These are phyloP conservation scores for Cymbopogon flexuosus DNA, from an alignment of 202 grass and related monocot species.

Conservation along the genomic window DNA sequence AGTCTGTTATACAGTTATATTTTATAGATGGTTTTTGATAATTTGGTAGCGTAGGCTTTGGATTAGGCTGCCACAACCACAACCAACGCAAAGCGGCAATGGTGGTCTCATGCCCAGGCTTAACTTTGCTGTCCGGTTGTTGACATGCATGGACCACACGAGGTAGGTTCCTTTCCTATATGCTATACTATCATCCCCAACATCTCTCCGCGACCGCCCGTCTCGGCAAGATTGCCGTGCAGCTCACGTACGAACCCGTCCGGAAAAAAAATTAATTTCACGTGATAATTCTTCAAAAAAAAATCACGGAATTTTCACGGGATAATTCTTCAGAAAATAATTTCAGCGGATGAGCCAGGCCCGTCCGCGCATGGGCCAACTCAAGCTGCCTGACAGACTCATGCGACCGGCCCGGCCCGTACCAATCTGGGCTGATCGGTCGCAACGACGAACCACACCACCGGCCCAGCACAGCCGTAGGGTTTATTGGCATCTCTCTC, in stretches of 20 bases:
- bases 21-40: neutral
- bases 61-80: neutral
- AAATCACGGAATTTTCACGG: too few species aligned
- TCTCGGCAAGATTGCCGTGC: constrained; percentile 4
- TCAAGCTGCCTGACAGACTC: neutral
- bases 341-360: neutral
- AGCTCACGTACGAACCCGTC: neutral
- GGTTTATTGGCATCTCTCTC: constrained; percentile 41
- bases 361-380: neutral
- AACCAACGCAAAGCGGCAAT: neutral
- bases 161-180: neutral
- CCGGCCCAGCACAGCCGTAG: constrained; percentile 29
- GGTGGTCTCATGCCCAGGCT: neutral
- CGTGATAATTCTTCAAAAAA: too few species aligned
- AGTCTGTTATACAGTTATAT: neutral
- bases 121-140: constrained; percentile 19
- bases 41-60: neutral
- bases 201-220: neutral
- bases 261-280: too few species aligned
- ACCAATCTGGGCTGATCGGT: neutral
- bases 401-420: too few species aligned
- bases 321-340: too few species aligned
- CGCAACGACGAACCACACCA: too few species aligned
- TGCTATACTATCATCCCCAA: neutral
- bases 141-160: constrained; percentile 21